These are phyloP conservation scores for Alternaria novae-zelandiae DNA, from an alignment of 2,329 filamentous ascomycete genomes.

Conservation along the genomic window DNA sequence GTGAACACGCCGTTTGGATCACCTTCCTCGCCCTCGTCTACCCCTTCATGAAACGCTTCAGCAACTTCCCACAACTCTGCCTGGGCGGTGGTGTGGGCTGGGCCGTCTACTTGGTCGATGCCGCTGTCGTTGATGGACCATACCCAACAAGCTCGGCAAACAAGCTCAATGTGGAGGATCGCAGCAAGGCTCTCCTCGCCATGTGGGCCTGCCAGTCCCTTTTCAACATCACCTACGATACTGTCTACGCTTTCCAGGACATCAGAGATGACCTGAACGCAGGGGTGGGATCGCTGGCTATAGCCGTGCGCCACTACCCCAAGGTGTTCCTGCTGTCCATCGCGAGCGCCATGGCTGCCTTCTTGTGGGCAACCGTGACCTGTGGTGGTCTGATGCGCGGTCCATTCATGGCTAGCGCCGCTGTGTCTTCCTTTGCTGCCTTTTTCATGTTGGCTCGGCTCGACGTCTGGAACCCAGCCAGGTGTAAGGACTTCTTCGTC, in stretches of 20 bases:
- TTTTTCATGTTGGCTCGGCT: not conserved
- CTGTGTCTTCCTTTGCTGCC: not conserved
- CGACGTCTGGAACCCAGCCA: not conserved
- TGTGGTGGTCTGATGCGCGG: constrained; percentile 1
- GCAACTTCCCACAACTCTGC: constrained; percentile 60
- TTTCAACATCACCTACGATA: constrained; percentile 37
- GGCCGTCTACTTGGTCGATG: constrained; percentile 10
- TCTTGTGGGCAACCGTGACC: constrained; percentile 4
- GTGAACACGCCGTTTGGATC: constrained; percentile 50
- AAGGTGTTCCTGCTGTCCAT: constrained; percentile 5
- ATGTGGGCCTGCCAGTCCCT: constrained; percentile 1
- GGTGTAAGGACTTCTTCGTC: constrained; percentile 4
- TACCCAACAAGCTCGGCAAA: not conserved
- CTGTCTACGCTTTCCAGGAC: constrained; percentile 49
- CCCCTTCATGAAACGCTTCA: constrained; percentile 60
- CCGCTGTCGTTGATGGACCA: not conserved
- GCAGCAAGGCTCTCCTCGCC: constrained; percentile 4
- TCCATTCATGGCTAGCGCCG: not conserved
- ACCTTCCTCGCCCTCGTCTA: constrained; percentile 56
- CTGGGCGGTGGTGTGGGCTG: constrained; percentile 49
- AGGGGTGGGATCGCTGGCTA: constrained; percentile 36
- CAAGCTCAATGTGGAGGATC: not conserved
- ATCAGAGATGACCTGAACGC: constrained; percentile 45
- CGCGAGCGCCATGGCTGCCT: constrained; percentile 6
- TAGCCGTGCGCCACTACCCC: constrained; percentile 4